Percentiles rank a stretch among this genome's conserved stretches.
Conservation (phyloP, 352 stramenopile genomes). For the Phytophthora syringae region DNA sequence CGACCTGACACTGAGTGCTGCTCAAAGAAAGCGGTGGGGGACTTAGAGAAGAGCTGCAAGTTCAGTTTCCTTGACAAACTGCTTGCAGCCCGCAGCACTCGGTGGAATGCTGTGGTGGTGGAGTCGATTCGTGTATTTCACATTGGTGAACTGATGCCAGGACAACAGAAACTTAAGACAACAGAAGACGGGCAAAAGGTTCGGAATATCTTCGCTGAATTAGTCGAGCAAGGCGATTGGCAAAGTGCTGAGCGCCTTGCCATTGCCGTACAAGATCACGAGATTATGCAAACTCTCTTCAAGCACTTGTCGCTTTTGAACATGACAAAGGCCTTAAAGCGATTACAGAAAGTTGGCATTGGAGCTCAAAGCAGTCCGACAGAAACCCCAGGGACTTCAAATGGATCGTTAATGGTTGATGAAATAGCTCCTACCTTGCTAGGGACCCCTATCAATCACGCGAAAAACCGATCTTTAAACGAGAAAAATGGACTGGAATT, state of each 20-base stretch:
- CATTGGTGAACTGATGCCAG: constrained; percentile 8
- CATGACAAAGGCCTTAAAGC: constrained; percentile 66
- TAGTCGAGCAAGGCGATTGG: constrained; percentile 56
- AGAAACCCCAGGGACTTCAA: not conserved
- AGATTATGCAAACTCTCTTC: constrained; percentile 40
- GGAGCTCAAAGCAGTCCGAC: not conserved
- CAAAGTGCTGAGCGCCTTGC: constrained; percentile 52
- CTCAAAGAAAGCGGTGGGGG: constrained; percentile 2
- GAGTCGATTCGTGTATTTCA: constrained; percentile 55
- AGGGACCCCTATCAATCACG: constrained; percentile 35
- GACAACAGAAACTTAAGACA: not conserved
- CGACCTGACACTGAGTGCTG: constrained; percentile 26
- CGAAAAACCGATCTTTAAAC: constrained; percentile 29
- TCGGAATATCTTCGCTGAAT: constrained; percentile 26
- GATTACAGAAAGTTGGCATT: constrained; percentile 40
- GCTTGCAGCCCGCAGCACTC: constrained; percentile 25
- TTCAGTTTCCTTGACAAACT: constrained; percentile 34
- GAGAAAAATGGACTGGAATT: constrained; percentile 9
- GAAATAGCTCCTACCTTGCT: not conserved
- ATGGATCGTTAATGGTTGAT: not conserved
- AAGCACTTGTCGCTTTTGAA: constrained; percentile 39
- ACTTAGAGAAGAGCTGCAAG: constrained; percentile 3
- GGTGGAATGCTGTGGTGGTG: constrained; percentile 60
- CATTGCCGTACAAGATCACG: constrained; percentile 21
- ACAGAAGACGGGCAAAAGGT: constrained; percentile 16